Percentiles rank a stretch among this genome's conserved stretches.
Conservation (phyloP, 805 yeast genomes). For the Ogataea naganishii region DNA sequence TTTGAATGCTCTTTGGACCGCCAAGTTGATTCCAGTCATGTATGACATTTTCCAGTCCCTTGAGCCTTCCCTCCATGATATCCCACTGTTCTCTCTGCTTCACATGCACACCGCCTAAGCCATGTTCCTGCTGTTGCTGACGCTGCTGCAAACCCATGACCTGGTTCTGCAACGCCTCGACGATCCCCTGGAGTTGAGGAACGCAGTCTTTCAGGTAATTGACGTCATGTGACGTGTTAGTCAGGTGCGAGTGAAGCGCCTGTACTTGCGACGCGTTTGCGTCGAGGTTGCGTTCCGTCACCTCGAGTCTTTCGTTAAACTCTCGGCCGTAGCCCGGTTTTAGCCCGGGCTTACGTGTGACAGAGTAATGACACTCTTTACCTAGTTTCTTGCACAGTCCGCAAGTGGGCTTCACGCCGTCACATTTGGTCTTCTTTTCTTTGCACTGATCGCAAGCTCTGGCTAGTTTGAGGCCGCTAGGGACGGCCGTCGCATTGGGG, state of each 20-base stretch:
- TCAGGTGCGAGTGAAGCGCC: not conserved
- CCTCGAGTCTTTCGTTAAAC: slow-evolving; percentile 9
- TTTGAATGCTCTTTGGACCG: no score
- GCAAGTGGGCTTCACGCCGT: slow-evolving; percentile 4
- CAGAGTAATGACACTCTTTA: slow-evolving; percentile 7
- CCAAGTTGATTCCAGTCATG: no score
- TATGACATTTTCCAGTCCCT: no score
- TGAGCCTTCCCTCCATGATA: no score
- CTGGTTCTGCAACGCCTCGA: slow-evolving; percentile 3
- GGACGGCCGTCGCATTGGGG: no score
- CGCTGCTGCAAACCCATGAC: not conserved
- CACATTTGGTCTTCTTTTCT: slow-evolving; percentile 4
- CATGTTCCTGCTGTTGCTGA: not conserved
- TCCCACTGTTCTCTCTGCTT: no score
- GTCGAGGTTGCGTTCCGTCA: slow-evolving; percentile 1
- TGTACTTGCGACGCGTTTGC: slow-evolving; percentile 1
- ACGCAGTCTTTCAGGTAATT: slow-evolving; percentile 2
- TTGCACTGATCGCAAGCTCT: slow-evolving; percentile 4
- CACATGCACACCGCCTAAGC: no score
- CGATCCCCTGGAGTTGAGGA: slow-evolving; percentile 1
- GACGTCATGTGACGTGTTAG: not conserved
- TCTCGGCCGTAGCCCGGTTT: slow-evolving; percentile 18
- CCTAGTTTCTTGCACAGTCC: slow-evolving; percentile 1
- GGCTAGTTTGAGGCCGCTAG: slow-evolving; percentile 2
- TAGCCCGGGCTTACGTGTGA: slow-evolving; percentile 17